A percentile compares a stretch with the other conserved stretches of the same genome.
Evolutionary conservation across 176 grass and related monocot species (phyloP).

Genomic region (Carex parvula): DNA sequence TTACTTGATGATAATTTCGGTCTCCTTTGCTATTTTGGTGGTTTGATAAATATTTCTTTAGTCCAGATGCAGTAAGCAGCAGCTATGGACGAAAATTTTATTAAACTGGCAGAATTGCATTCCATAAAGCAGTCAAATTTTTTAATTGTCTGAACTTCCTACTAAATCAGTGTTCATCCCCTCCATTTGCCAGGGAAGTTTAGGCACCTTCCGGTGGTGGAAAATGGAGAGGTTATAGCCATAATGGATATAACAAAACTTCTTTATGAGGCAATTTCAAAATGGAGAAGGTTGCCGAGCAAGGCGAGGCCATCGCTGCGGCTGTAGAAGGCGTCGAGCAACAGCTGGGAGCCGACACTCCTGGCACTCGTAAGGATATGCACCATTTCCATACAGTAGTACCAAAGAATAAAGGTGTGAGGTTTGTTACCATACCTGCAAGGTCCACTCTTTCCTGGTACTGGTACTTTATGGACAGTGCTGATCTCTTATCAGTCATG

Average conservation of each 20-base stretch:
- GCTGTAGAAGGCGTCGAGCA: conserved; percentile 64
- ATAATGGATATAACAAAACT: conserved; percentile 88
- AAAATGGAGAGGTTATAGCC: conserved; percentile 67
- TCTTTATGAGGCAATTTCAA: conserved; percentile 73
- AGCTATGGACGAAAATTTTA: background rate
- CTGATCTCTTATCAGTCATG: background rate
- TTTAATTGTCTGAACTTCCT: conserved; percentile 7
- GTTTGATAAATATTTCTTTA: background rate
- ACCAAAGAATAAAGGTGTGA: background rate
- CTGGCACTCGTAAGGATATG: conserved; percentile 36
- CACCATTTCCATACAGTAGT: background rate
- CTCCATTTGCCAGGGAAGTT: conserved; percentile 63
- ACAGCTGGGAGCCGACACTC: conserved; percentile 48
- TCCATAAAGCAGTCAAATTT: background rate
- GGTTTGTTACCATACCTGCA: background rate
- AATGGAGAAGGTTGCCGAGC: conserved; percentile 86
- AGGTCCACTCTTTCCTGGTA: background rate
- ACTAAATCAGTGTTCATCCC: background rate
- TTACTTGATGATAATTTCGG: background rate
- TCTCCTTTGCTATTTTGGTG: background rate
- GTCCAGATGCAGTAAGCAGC: background rate
- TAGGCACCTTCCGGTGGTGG: conserved; percentile 85
- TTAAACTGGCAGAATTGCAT: background rate
- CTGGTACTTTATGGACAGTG: background rate
- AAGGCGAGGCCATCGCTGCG: conserved; percentile 63